phyloP scores from a whole-genome alignment of 2,329 filamentous ascomycete species.

The Penicillium paneum region DNA sequence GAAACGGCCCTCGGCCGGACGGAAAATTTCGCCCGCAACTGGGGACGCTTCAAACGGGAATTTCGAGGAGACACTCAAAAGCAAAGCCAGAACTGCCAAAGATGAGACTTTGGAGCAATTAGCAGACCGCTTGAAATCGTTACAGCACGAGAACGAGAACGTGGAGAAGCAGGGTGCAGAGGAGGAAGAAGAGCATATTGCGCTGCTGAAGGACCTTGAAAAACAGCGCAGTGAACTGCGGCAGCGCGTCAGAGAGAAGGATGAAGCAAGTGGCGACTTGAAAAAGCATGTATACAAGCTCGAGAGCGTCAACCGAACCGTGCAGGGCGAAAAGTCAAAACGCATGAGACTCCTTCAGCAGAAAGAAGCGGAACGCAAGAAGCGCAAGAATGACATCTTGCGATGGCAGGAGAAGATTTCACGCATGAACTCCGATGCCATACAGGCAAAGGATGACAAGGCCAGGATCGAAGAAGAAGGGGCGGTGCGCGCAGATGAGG shows the following conservation, averaged over 20 bases:
- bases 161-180: conserved; percentile 63
- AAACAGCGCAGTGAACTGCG: conserved; percentile 77
- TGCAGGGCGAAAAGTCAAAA: conserved; percentile 73
- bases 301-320: conserved; percentile 75
- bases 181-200: conserved; percentile 68
- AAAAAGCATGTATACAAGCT: conserved; percentile 76
- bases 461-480: conserved; percentile 40
- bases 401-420: conserved; percentile 56
- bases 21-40: conserved; percentile 72
- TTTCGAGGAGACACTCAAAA: conserved; percentile 39
- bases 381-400: conserved; percentile 58
- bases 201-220: conserved; percentile 64
- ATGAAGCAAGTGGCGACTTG: conserved; percentile 81
- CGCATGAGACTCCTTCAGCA: conserved; percentile 65
- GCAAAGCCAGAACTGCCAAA: conserved; percentile 49
- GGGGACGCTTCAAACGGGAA: conserved; percentile 42
- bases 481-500: conserved; percentile 39
- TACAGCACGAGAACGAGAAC: conserved; percentile 81
- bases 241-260: conserved; percentile 78
- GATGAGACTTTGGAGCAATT: conserved; percentile 71
- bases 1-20: conserved; percentile 67
- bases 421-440: conserved; percentile 51
- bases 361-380: conserved; percentile 59
- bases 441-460: conserved; percentile 45
- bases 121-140: conserved; percentile 73